Conservation (phyloP, 2,329 filamentous ascomycete species). For the Phialophora chinensis region DNA sequence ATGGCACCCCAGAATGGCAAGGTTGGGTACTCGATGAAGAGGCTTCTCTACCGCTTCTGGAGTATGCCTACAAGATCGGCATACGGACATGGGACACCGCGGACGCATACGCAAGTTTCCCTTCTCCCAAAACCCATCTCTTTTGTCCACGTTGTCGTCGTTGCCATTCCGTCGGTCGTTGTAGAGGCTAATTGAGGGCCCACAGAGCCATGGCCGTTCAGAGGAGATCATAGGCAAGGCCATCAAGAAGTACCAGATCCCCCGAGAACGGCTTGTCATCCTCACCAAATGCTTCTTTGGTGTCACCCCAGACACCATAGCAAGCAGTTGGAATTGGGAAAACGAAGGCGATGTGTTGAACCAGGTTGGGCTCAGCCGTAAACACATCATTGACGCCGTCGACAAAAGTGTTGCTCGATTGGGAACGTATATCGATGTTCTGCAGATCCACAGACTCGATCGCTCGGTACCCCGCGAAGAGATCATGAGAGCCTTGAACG, state of each 20-base stretch:
- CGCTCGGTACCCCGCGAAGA: constrained; percentile 52
- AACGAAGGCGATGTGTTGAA: constrained; percentile 47
- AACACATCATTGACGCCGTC: constrained; percentile 67
- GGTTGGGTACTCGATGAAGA: constrained; percentile 40
- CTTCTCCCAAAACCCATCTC: neutral
- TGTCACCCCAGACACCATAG: constrained; percentile 41
- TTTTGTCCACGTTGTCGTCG: neutral
- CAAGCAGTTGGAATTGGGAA: constrained; percentile 42
- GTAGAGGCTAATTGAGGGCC: neutral
- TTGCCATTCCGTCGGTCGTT: neutral
- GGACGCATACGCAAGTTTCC: constrained; percentile 41
- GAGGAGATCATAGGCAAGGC: constrained; percentile 58
- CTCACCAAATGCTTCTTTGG: constrained; percentile 62
- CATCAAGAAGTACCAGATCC: constrained; percentile 64
- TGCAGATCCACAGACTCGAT: constrained; percentile 59
- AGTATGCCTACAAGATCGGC: constrained; percentile 42
- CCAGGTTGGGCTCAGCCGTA: constrained; percentile 57
- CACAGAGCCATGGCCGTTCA: constrained; percentile 28
- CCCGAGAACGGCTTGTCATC: constrained; percentile 63
- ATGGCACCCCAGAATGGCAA: constrained; percentile 45
- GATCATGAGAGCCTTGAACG: constrained; percentile 55
- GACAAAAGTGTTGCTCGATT: constrained; percentile 55
- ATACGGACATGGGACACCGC: constrained; percentile 44
- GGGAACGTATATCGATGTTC: constrained; percentile 56
- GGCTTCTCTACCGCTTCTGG: constrained; percentile 37